A percentile compares a stretch with the other conserved stretches of the same genome.
Conservation (phyloP, 2,329 filamentous ascomycete species). For the Colletotrichum sp. region DNA sequence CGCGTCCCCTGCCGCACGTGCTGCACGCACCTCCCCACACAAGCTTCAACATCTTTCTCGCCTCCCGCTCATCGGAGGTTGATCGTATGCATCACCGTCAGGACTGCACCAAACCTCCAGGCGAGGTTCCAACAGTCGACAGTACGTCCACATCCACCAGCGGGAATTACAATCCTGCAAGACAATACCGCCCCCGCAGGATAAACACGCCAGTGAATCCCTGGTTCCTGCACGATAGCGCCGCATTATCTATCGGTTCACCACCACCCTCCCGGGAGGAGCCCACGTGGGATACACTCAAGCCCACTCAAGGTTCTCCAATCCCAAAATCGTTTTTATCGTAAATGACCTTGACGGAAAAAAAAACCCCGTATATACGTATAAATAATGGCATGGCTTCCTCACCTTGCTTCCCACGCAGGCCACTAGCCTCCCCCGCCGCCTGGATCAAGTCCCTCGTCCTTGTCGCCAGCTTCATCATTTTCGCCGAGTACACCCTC, state of each 20-base stretch:
- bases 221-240: not conserved
- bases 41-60: slow-evolving; percentile 8
- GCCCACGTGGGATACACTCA: not conserved
- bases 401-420: slow-evolving; percentile 1
- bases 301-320: not conserved
- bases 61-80: not conserved
- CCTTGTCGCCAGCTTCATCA: slow-evolving; percentile 7
- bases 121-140: not conserved
- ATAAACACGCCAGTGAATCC: not conserved
- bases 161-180: not conserved
- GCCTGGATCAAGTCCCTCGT: slow-evolving; percentile 20
- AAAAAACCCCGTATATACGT: not conserved
- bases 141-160: not conserved
- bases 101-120: not conserved
- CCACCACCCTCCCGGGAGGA: not conserved
- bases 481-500: slow-evolving; percentile 7
- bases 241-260: not conserved
- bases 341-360: not conserved
- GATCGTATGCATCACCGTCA: not conserved
- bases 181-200: not conserved
- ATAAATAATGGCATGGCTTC: slow-evolving; percentile 22
- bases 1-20: slow-evolving; percentile 17
- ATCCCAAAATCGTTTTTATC: not conserved
- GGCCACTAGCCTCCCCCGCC: slow-evolving; percentile 6
- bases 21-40: not conserved